Conservation (phyloP, 2,329 filamentous ascomycete genomes). For the Zymoseptoria pseudotritici region DNA sequence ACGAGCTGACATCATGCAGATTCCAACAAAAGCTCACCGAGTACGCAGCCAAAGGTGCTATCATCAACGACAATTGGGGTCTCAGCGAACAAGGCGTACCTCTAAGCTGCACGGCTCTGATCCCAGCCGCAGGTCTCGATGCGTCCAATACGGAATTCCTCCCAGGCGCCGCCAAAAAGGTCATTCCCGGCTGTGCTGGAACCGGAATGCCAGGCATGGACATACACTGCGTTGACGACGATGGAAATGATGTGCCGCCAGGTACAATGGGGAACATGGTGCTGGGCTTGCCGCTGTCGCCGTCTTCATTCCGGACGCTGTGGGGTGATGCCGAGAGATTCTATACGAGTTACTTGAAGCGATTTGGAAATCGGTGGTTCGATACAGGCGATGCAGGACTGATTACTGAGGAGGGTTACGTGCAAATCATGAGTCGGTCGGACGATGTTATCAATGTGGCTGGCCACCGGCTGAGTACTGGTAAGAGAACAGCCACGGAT, state of each 20-base stretch:
- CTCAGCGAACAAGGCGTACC: constrained; percentile 63
- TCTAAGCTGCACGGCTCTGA: constrained; percentile 58
- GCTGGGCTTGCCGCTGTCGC: constrained; percentile 70
- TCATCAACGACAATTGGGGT: constrained; percentile 68
- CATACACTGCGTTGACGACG: constrained; percentile 76
- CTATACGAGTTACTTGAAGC: constrained; percentile 73
- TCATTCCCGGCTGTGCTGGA: constrained; percentile 83
- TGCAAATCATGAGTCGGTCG: constrained; percentile 3
- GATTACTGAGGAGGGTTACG: constrained; percentile 64
- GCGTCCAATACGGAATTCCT: constrained; percentile 50
- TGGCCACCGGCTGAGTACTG: constrained; percentile 62
- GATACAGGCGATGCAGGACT: constrained; percentile 89
- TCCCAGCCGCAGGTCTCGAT: constrained; percentile 54
- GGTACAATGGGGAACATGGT: constrained; percentile 90
- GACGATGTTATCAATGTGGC: constrained; percentile 1
- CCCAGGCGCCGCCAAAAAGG: constrained; percentile 80
- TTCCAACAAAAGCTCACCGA: constrained; percentile 55
- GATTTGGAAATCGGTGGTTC: constrained; percentile 75
- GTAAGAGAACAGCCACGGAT: neutral
- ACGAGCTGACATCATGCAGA: neutral
- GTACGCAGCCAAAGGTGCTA: constrained; percentile 56
- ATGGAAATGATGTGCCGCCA: constrained; percentile 59
- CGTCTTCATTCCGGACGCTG: constrained; percentile 75
- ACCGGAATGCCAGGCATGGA: constrained; percentile 90
- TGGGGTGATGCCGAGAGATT: constrained; percentile 84